Percentiles rank a stretch among this genome's conserved stretches.
phyloP scores from a whole-genome alignment of 768 basidiomycete genomes.

The Panellus pusillus region DNA sequence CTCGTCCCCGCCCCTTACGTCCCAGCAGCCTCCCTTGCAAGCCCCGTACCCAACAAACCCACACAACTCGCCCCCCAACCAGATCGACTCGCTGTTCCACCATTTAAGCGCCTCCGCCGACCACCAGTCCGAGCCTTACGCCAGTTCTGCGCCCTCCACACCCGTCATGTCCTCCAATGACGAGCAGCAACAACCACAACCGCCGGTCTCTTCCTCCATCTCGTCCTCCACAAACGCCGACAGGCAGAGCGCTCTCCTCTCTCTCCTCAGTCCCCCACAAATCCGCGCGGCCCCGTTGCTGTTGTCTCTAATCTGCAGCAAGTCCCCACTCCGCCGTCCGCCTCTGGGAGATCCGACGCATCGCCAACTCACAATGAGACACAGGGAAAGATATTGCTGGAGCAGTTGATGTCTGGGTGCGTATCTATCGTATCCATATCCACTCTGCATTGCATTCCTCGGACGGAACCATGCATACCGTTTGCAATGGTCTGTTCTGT shows the following conservation, averaged over 20 bases:
- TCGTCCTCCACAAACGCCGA: constrained; percentile 51
- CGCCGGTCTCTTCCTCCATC: constrained; percentile 39
- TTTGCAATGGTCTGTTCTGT: neutral
- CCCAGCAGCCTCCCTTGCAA: constrained; percentile 32
- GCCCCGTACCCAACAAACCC: constrained; percentile 38
- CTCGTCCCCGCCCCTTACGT: constrained; percentile 48
- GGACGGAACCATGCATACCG: neutral
- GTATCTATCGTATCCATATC: constrained; percentile 29
- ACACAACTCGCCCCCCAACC: constrained; percentile 48
- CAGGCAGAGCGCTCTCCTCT: constrained; percentile 73
- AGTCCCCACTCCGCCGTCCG: constrained; percentile 69
- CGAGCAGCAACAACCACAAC: constrained; percentile 38
- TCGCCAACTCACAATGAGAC: constrained; percentile 61
- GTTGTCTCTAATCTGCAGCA: constrained; percentile 49
- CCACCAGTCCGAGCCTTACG: constrained; percentile 36
- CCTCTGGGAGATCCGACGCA: constrained; percentile 54
- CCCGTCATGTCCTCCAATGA: constrained; percentile 46
- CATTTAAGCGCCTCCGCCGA: constrained; percentile 45
- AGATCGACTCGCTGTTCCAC: constrained; percentile 72
- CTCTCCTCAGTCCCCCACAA: constrained; percentile 54
- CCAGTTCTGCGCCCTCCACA: constrained; percentile 35
- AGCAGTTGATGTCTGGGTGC: constrained; percentile 82
- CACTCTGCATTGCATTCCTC: constrained; percentile 12
- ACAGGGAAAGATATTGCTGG: constrained; percentile 73
- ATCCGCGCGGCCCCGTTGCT: constrained; percentile 27